Percentiles rank a stretch among this genome's conserved stretches.
Conservation (phyloP, 2,329 filamentous ascomycete species). For the Trichoderma simmonsii region DNA sequence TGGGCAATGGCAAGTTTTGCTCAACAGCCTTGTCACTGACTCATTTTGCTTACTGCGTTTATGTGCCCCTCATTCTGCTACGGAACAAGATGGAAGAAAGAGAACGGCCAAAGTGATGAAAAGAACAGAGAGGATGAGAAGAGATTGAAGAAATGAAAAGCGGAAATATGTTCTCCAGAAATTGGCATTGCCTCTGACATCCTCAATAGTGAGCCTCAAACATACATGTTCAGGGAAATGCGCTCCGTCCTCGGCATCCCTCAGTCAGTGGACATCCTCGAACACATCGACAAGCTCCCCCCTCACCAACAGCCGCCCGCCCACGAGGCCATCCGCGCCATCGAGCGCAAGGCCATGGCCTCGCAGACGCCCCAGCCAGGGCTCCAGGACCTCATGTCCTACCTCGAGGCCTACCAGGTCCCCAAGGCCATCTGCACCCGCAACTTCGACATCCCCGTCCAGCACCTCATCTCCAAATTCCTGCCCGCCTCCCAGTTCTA, state of each 20-base stretch:
- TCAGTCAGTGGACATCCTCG: constrained; percentile 76
- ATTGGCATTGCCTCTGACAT: neutral
- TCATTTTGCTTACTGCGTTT: neutral
- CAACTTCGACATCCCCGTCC: constrained; percentile 82
- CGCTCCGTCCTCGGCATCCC: constrained; percentile 68
- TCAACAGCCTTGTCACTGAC: constrained; percentile 16
- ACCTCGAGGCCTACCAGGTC: constrained; percentile 65
- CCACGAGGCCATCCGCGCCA: constrained; percentile 68
- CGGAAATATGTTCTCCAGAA: neutral
- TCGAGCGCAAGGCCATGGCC: constrained; percentile 79
- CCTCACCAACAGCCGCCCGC: constrained; percentile 57
- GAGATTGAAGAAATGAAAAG: neutral
- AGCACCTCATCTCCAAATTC: constrained; percentile 72
- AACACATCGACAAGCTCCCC: constrained; percentile 77
- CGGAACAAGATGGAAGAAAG: neutral
- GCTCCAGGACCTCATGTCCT: constrained; percentile 73
- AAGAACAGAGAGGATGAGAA: neutral
- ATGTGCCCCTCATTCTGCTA: neutral
- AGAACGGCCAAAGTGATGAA: neutral
- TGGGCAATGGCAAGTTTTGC: neutral
- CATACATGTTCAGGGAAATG: constrained; percentile 95
- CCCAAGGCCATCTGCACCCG: constrained; percentile 87
- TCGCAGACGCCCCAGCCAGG: constrained; percentile 79
- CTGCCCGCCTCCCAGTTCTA: constrained; percentile 64
- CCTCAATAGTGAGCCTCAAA: constrained; percentile 71